Conservation (phyloP, 495 filamentous ascomycete genomes). For the Penicillium odoratum region DNA sequence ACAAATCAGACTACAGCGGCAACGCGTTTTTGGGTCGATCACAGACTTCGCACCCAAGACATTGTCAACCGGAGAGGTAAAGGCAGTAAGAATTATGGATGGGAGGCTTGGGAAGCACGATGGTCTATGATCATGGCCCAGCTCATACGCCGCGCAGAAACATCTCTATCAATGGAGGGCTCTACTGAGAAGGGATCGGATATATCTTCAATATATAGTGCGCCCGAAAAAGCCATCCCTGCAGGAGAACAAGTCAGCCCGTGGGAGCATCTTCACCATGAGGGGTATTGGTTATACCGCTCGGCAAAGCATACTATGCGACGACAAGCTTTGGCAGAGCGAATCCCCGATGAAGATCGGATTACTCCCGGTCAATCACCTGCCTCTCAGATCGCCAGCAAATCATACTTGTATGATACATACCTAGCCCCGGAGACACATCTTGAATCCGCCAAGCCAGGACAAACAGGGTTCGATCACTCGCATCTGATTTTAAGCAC, state of each 20-base stretch:
- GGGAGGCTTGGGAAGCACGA: conserved; percentile 83
- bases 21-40: conserved; percentile 71
- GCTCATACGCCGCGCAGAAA: conserved; percentile 63
- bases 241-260: conserved; percentile 66
- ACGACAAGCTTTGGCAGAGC: conserved; percentile 59
- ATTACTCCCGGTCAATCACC: conserved; percentile 64
- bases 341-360: conserved; percentile 75
- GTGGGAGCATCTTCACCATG: conserved; percentile 80
- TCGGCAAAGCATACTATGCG: conserved; percentile 64
- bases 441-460: conserved; percentile 62
- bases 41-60: conserved; percentile 67
- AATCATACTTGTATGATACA: conserved; percentile 74
- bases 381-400: conserved; percentile 64
- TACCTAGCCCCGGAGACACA: conserved; percentile 81
- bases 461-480: conserved; percentile 60
- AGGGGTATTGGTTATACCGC: conserved; percentile 80
- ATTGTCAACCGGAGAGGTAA: conserved; percentile 79
- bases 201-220: conserved; percentile 50
- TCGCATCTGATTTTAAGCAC: conserved; percentile 59
- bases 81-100: conserved; percentile 79
- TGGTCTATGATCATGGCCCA: conserved; percentile 83
- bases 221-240: conserved; percentile 66
- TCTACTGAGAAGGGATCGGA: conserved; percentile 17
- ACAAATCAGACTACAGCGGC: conserved; percentile 71
- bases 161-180: conserved; percentile 35